These are phyloP conservation scores for Zychaea mexicana DNA, from an alignment of 371 early-diverging fungal genomes.

Conservation along the genomic window DNA sequence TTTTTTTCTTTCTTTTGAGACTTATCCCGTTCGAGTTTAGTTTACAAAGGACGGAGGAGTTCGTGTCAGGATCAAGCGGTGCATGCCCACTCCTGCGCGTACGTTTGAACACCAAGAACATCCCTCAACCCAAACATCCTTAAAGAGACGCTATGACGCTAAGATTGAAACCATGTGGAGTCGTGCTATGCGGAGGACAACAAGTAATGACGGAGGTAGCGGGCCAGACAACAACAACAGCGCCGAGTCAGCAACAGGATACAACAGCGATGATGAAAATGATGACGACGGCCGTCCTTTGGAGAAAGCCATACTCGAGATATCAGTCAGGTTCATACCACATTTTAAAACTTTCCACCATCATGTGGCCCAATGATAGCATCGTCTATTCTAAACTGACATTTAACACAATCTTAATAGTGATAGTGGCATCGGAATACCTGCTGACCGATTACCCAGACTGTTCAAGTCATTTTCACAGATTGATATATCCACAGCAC, in stretches of 20 bases:
- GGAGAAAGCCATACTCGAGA: slow-evolving; percentile 53
- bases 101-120: slow-evolving; percentile 23
- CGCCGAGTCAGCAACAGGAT: neutral
- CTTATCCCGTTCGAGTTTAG: slow-evolving; percentile 13
- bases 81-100: slow-evolving; percentile 26
- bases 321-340: too few species aligned
- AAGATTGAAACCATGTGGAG: slow-evolving; percentile 48
- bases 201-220: neutral
- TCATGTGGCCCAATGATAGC: too few species aligned
- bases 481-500: slow-evolving; percentile 61
- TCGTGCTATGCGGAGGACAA: slow-evolving; percentile 17
- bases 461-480: slow-evolving; percentile 63
- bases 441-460: slow-evolving; percentile 58
- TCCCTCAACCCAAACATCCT: slow-evolving; percentile 37
- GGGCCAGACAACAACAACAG: neutral
- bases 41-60: slow-evolving; percentile 50
- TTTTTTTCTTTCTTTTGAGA: neutral
- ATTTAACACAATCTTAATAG: too few species aligned
- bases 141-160: slow-evolving; percentile 63
- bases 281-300: slow-evolving; percentile 25
- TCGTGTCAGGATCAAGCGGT: slow-evolving; percentile 40
- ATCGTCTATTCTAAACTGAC: too few species aligned
- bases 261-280: slow-evolving; percentile 9
- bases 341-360: too few species aligned
- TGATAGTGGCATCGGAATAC: slow-evolving; percentile 64